Evolutionary conservation across 345 rosid genomes (phyloP).

Genomic region (Gossypium thurberi): DNA sequence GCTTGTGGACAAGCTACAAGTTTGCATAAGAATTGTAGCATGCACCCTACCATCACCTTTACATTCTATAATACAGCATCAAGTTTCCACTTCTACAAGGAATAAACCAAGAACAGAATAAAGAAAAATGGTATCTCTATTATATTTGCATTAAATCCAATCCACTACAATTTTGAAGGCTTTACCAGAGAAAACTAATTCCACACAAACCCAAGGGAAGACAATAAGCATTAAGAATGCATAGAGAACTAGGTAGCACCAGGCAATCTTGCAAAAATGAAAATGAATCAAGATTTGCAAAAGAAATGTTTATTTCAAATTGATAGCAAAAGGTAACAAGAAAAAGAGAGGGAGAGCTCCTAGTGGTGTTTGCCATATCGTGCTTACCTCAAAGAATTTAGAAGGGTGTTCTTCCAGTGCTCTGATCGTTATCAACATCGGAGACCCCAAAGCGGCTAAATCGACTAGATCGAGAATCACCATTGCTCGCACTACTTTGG

Average conservation of each 20-base stretch:
- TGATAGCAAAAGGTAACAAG: background rate
- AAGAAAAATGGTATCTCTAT: background rate
- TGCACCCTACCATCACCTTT: background rate
- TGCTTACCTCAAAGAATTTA: constrained; percentile 4
- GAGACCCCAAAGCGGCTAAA: constrained; percentile 1
- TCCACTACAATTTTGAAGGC: background rate
- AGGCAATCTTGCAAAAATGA: background rate
- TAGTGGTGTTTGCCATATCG: background rate
- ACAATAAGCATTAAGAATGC: background rate
- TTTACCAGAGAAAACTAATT: background rate
- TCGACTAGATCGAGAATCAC: background rate
- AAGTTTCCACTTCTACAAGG: background rate
- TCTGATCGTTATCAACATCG: background rate
- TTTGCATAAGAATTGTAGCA: background rate
- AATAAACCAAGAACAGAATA: background rate
- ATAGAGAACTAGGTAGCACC: background rate
- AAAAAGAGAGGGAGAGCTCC: background rate
- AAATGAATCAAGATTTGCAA: background rate
- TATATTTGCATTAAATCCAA: background rate
- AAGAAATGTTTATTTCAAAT: background rate
- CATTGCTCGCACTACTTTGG: background rate
- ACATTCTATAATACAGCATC: background rate
- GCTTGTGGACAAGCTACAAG: background rate
- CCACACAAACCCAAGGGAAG: background rate
- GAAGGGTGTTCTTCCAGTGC: constrained; percentile 3